Base-by-base conservation (phyloP, 2,329 filamentous ascomycete genomes). In the Didymella sp. region DNA sequence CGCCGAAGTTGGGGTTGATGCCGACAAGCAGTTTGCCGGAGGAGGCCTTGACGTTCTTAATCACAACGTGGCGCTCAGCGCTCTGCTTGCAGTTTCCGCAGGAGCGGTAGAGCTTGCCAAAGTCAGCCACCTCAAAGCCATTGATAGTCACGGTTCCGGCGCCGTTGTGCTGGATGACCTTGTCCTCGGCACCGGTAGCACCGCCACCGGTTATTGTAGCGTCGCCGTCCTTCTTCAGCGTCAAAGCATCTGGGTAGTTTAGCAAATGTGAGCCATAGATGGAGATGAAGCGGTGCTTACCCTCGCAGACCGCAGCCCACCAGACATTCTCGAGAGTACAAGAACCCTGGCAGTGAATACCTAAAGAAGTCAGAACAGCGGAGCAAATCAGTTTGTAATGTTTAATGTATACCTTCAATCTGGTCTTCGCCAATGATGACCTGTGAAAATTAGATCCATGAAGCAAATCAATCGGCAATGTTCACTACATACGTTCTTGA, bases 351-450 rank as follows among this genome's bases (percentile, higher is more conserved):
- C 56, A 59, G 37, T 59, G 56, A 7, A 59, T 53, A 28, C n/a
- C n/a, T n/a, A n/a, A n/a, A n/a, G n/a, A n/a, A n/a, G n/a, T n/a
- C n/a, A n/a, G n/a, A n/a, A n/a, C n/a, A n/a, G n/a, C n/a, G n/a
- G n/a, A n/a, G n/a, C n/a, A n/a, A n/a, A n/a, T n/a, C n/a, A n/a
- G n/a, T n/a, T n/a, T n/a, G n/a, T n/a, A n/a, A n/a, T n/a, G n/a
- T n/a, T n/a, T n/a, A 59, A 30, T 59, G 56, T 7, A 59, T 53
- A 28, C 56, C 56, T 37, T 59, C 82, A 22, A 78, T 76, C 65
- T 82, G 78, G 56, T 79, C 77, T 28, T 73, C 72, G 19, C 82
- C 81, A 53, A 84, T 84, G 70, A 84, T 83, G 69, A 79, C 81
- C 64, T 13, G 19, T 22, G 37, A 6, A 15, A 13, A 5, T 24